Evolutionary conservation across 192 early-diverging fungal species (phyloP).

Genomic region (Geosiphon pyriformis): DNA sequence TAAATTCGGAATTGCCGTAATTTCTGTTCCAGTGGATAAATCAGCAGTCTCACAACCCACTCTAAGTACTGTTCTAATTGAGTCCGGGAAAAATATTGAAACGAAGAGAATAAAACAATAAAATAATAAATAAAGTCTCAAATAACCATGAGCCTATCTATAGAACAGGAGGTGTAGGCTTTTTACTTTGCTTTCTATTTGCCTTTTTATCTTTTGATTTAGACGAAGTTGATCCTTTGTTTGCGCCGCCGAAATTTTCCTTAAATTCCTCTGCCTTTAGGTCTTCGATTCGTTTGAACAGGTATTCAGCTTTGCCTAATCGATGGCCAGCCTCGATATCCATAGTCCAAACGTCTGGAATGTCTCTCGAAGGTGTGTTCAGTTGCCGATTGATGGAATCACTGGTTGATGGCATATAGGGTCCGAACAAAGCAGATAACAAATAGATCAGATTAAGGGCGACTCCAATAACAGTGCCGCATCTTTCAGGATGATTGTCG

Average conservation of each 20-base stretch:
- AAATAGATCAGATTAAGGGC: constrained; percentile 89
- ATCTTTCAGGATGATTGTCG: constrained; percentile 63
- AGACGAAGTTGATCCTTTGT: not conserved
- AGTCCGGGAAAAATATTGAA: no score
- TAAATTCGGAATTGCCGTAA: no score
- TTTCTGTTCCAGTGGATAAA: no score
- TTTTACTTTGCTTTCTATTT: no score
- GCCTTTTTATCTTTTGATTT: no score
- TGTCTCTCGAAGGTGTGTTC: constrained; percentile 69
- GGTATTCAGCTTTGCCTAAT: constrained; percentile 81
- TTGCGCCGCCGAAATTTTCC: constrained; percentile 80
- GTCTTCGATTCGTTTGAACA: constrained; percentile 88
- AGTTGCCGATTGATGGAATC: constrained; percentile 78
- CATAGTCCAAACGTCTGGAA: constrained; percentile 69
- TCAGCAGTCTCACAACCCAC: no score
- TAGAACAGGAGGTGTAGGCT: no score
- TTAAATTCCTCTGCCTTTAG: constrained; percentile 75
- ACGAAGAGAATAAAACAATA: no score
- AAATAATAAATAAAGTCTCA: no score
- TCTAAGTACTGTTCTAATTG: no score
- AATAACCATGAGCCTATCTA: no score
- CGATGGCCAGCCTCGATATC: constrained; percentile 81
- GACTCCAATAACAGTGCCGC: constrained; percentile 80
- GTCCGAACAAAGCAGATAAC: constrained; percentile 77
- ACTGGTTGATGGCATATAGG: constrained; percentile 88